Evolutionary conservation across 495 filamentous ascomycete genomes (phyloP), one percentile per base, ranked within the genome.

Genomic region (Penicillium psychrofluorescens): DNA sequence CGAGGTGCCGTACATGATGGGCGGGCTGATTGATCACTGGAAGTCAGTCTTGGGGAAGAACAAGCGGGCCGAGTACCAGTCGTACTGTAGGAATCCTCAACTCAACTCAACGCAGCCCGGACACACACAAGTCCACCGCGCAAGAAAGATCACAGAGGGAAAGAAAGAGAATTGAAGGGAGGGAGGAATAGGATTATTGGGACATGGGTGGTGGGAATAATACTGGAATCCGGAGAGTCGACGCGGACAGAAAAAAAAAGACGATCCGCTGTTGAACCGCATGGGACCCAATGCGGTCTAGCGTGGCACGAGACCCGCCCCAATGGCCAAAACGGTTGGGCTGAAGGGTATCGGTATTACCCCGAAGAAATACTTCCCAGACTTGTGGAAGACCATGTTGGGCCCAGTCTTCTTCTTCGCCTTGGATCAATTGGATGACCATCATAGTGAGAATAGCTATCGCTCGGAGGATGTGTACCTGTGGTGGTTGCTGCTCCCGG

Each of bases 1-100:
- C 37, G 71, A 64, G 55, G 84, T 83, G 60, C 86, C 88, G 76
- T 95, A 95, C 92, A 96, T 97, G 48, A 53, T 77, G 22, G 22
- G 22, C 22, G 22, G 22, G 22, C 22, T 22, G 22, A 22, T 22
- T 22, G 22, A 22, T 6, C 22, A 22, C 22, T 3, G 22, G 22
- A 22, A 22, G 22, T 22, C 22, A 22, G 22, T 22, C 22, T 22
- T 6, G 22, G 22, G 22, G 22, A 6, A 22, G 22, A 22, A 22
- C 22, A 22, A 22, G 22, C 22, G 3, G 22, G 22, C 22, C 3
- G 22, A 22, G 22, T 3, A 3, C 22, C 22, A 22, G 22, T 22
- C 22, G 22, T 22, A 22, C 22, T 22, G 22, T 22, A 22, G 22
- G 22, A 22, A 22, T 22, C 22, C 22, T 22, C 22, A 22, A 22